Conservation (phyloP, 129 eudicot species). For the Saposhnikovia divaricata region DNA sequence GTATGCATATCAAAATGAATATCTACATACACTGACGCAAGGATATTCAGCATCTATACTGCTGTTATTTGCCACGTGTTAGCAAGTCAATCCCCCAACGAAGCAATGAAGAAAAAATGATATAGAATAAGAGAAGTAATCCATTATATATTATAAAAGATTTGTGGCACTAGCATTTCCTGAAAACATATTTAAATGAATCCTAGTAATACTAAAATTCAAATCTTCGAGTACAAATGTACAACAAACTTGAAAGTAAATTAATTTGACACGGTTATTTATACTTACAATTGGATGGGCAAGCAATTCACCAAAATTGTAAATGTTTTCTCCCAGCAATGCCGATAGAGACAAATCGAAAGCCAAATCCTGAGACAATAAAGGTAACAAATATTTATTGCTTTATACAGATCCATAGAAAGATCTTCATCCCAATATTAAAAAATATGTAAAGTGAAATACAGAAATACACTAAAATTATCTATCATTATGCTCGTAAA, state of each 20-base stretch:
- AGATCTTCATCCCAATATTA: background rate
- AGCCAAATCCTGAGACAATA: constrained; percentile 61
- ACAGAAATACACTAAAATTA: background rate
- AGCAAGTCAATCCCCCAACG: background rate
- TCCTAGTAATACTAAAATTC: background rate
- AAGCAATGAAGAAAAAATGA: background rate
- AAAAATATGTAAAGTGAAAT: background rate
- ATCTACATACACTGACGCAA: background rate
- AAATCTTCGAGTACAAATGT: background rate
- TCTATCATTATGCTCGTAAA: background rate
- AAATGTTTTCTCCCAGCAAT: constrained; percentile 85
- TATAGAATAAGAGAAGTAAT: background rate
- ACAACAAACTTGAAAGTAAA: background rate
- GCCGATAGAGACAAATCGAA: constrained; percentile 89
- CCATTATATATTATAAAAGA: background rate
- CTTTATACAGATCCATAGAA: background rate
- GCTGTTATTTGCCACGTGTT: background rate
- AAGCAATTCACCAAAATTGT: constrained; percentile 95
- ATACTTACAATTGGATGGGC: constrained; percentile 91
- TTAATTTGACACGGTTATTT: background rate
- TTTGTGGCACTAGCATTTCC: background rate
- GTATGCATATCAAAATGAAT: background rate
- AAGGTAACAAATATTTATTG: background rate
- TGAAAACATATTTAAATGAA: background rate
- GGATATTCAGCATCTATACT: background rate